Evolutionary conservation across 495 filamentous ascomycete genomes (phyloP), one percentile per base, ranked within the genome.

Genomic region (Chaetomium cochliodes): DNA sequence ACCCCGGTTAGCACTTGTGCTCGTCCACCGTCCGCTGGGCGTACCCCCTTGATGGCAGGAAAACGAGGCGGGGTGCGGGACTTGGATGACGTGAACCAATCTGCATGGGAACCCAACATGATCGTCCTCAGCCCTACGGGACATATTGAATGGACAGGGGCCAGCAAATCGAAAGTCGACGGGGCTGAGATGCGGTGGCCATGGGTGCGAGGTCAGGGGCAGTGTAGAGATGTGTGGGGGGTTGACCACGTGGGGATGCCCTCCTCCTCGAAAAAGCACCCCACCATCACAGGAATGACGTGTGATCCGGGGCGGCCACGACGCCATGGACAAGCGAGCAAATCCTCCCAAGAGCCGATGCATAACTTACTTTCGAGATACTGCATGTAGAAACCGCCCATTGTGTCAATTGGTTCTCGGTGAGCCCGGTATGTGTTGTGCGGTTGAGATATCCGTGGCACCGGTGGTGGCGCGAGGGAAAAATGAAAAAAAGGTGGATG

Each of bases 311-410:
- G 22, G 63, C 58, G 62, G 49, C 39, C 39, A 58, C 41, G 39
- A 44, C 22, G 33, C 33, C 53, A 42, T 42, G 46, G 23, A 56
- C 23, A 18, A 23, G 47, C 25, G 44, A 39, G 46, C 18, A 25
- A 37, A 39, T 20, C 30, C 44, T 50, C 26, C 33, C n/a, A 37
- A 33, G 62, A 41, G 28, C 66, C 65, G 68, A 69, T 71, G 51
- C 70, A 76, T 60, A 65, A 86, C 83, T 82, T 84, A 86, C 83
- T 84, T 74, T 85, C 82, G 63, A 86, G 76, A 76, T 86, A 86
- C 76, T 85, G 82, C 79, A 86, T 86, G 75, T 86, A 86, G 73
- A 84, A 86, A 73, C 83, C 83, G 67, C 76, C 77, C 82, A 85
- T 84, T 73, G 71, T 84, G 74, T 68, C 72, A 69, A 72, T 50